phyloP scores from a whole-genome alignment of 371 early-diverging fungal species.

The Mucor indicus region DNA sequence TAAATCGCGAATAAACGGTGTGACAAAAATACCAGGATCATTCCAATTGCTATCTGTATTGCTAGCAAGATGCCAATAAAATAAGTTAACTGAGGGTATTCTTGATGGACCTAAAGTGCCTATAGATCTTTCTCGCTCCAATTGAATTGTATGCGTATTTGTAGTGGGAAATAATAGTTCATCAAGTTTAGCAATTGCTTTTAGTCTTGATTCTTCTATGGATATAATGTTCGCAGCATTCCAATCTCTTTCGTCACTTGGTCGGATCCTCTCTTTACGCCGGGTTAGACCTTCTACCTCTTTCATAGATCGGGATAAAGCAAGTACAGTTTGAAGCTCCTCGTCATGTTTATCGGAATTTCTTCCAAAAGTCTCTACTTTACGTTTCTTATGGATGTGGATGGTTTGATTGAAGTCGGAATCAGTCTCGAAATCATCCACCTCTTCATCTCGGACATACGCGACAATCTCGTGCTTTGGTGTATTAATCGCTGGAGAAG shows the following conservation, averaged over 20 bases:
- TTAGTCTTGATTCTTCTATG: constrained; percentile 9
- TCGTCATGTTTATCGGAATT: constrained; percentile 22
- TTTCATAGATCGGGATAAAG: constrained; percentile 17
- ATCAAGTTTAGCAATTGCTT: constrained; percentile 3
- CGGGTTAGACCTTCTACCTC: neutral
- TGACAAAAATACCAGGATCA: too few species aligned
- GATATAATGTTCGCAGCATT: constrained; percentile 23
- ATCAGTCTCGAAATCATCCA: neutral
- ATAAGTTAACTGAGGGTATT: neutral
- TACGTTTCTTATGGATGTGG: constrained; percentile 1
- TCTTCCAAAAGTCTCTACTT: neutral
- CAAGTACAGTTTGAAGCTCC: constrained; percentile 25
- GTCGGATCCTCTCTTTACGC: neutral
- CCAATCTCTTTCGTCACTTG: constrained; percentile 3
- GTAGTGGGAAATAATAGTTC: neutral
- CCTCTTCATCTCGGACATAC: neutral
- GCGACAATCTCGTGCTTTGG: neutral
- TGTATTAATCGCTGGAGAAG: neutral
- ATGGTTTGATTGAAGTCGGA: constrained; percentile 10
- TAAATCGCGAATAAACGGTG: too few species aligned
- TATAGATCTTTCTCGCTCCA: constrained; percentile 4
- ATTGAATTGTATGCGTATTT: neutral
- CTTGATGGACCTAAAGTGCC: constrained; percentile 1
- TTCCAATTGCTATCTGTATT: constrained; percentile 1
- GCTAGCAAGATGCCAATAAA: constrained; percentile 15